A percentile compares a stretch with the other conserved stretches of the same genome.
Evolutionary conservation across 202 grass and related monocot species (phyloP).

Genomic region (Elaeis oleifera): DNA sequence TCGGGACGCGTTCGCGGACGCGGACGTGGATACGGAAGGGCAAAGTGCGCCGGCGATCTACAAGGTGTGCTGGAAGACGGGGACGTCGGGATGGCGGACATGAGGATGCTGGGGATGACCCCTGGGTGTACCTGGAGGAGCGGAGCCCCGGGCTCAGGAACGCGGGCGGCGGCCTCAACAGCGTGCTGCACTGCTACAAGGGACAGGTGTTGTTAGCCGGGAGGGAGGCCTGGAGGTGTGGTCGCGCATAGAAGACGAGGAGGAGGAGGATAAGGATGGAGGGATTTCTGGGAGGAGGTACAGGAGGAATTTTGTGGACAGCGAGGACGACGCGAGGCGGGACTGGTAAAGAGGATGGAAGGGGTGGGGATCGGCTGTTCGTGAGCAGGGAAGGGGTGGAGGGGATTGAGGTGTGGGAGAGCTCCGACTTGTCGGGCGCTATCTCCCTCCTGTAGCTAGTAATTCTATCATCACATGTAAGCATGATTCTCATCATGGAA

Average conservation of each 20-base stretch:
- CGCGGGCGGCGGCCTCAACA: constrained; percentile 47
- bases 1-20: constrained; percentile 81
- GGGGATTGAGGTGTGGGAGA: constrained; percentile 81
- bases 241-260: constrained; percentile 39
- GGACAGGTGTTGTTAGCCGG: constrained; percentile 66
- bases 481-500: too few species aligned
- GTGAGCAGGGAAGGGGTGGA: constrained; percentile 46
- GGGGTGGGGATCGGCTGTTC: constrained; percentile 79
- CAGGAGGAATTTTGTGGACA: constrained; percentile 58
- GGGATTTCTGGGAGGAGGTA: constrained; percentile 25
- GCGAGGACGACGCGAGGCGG: constrained; percentile 45
- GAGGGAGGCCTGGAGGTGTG: constrained; percentile 75
- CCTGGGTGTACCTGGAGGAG: constrained; percentile 78
- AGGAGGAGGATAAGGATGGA: constrained; percentile 13
- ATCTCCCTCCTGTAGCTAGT: constrained; percentile 27
- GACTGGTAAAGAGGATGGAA: constrained; percentile 57
- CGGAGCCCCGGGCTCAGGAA: constrained; percentile 24
- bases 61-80: constrained; percentile 90
- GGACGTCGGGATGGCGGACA: constrained; percentile 67
- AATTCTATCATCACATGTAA: too few species aligned
- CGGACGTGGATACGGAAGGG: constrained; percentile 43
- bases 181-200: constrained; percentile 60
- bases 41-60: constrained; percentile 32
- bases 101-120: constrained; percentile 64
- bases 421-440: constrained; percentile 33